Conservation (phyloP, 192 early-diverging fungal species). For the Fimicolochytrium jonesii region DNA sequence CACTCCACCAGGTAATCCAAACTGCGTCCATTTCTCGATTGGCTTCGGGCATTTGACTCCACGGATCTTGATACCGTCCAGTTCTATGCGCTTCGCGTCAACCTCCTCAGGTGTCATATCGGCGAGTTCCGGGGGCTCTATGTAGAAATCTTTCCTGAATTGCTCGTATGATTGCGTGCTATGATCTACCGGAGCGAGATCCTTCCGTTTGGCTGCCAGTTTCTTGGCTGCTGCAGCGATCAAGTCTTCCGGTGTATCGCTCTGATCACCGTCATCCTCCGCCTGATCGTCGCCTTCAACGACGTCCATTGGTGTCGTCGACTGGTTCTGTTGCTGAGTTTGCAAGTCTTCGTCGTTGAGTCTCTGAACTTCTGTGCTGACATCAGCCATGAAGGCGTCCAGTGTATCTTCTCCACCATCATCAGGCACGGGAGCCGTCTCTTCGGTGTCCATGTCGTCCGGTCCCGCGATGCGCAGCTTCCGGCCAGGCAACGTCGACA, state of each 20-base stretch:
- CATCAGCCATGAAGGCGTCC: conserved; percentile 87
- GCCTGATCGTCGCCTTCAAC: conserved; percentile 29
- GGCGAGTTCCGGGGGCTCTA: conserved; percentile 88
- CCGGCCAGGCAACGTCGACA: conserved; percentile 2
- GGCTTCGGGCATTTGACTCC: conserved; percentile 91
- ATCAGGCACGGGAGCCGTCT: conserved; percentile 6
- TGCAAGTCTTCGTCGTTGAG: conserved; percentile 58
- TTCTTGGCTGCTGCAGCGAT: conserved; percentile 67
- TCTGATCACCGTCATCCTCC: conserved; percentile 23
- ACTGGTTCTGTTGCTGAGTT: conserved; percentile 15
- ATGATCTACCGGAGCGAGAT: conserved; percentile 84
- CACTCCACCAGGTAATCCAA: conserved; percentile 72
- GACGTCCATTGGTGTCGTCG: neutral
- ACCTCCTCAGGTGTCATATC: conserved; percentile 80
- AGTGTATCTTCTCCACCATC: conserved; percentile 40
- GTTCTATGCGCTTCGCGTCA: conserved; percentile 72
- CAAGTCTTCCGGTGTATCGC: conserved; percentile 33
- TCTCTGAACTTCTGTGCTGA: conserved; percentile 66
- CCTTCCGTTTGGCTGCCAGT: conserved; percentile 79
- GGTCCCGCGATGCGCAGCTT: conserved; percentile 15
- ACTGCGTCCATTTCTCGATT: conserved; percentile 89
- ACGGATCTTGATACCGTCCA: conserved; percentile 92
- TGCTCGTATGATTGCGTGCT: conserved; percentile 75
- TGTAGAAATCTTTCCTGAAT: conserved; percentile 91
- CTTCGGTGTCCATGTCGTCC: conserved; percentile 13